A percentile compares a stretch with the other conserved stretches of the same genome.
phyloP scores from a whole-genome alignment of 208 protist species.

The Trypanosoma boissoni region DNA sequence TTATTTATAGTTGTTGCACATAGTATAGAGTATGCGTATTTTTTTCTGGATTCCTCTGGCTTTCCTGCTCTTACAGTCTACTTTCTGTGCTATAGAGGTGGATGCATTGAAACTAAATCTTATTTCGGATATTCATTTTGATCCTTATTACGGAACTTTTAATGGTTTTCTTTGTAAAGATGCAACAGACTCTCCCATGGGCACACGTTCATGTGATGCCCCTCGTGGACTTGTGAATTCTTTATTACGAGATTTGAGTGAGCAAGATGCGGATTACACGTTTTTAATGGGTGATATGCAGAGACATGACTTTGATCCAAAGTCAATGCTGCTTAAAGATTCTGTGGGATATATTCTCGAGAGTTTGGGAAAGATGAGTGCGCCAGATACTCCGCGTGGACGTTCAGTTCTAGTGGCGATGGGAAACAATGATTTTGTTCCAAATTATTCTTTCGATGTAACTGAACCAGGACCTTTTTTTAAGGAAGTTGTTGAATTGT shows the following conservation, averaged over 20 bases:
- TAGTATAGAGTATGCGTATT: background rate
- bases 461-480: slow-evolving; percentile 16
- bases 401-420: slow-evolving; percentile 29
- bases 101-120: slow-evolving; percentile 32
- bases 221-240: slow-evolving; percentile 47
- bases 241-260: slow-evolving; percentile 32
- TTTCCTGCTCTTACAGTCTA: slow-evolving; percentile 1
- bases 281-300: slow-evolving; percentile 71
- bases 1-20: too few relatives aligned
- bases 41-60: background rate
- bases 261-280: slow-evolving; percentile 31
- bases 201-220: slow-evolving; percentile 49
- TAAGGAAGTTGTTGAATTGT: slow-evolving; percentile 31
- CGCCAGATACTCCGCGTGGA: slow-evolving; percentile 18
- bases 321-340: slow-evolving; percentile 22
- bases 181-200: slow-evolving; percentile 17
- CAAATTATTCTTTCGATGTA: slow-evolving; percentile 61
- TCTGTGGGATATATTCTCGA: slow-evolving; percentile 23
- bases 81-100: background rate
- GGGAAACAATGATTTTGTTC: slow-evolving; percentile 82
- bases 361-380: slow-evolving; percentile 10
- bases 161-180: slow-evolving; percentile 40
- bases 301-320: slow-evolving; percentile 42
- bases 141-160: slow-evolving; percentile 54
- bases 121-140: slow-evolving; percentile 80